A percentile compares a stretch with the other conserved stretches of the same genome.
These are phyloP conservation scores for Perkinsus chesapeaki DNA, from an alignment of 169 alveolate species.

Conservation along the genomic window DNA sequence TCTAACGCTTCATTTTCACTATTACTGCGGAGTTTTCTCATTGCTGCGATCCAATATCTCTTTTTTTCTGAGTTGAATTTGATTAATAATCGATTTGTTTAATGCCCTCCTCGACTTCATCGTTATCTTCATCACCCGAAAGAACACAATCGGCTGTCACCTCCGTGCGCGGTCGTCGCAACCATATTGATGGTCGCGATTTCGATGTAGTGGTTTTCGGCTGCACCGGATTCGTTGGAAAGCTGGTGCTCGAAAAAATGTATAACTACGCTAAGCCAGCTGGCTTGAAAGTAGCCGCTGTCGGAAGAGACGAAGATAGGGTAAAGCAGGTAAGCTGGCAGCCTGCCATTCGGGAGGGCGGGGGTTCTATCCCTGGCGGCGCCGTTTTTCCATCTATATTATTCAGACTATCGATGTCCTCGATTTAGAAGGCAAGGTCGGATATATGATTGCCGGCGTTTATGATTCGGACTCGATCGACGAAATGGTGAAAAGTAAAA, in stretches of 20 bases:
- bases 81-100: neutral
- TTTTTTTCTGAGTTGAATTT: no score
- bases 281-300: neutral
- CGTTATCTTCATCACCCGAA: neutral
- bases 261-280: neutral
- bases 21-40: no score
- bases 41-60: no score
- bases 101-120: no score
- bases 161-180: neutral
- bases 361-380: neutral
- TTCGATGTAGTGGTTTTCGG: neutral
- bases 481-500: neutral
- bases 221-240: neutral
- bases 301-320: neutral
- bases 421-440: neutral
- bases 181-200: neutral
- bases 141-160: neutral
- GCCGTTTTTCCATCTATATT: neutral
- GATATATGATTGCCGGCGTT: neutral
- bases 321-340: neutral
- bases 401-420: neutral
- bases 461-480: neutral
- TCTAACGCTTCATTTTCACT: no score
- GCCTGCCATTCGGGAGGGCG: neutral
- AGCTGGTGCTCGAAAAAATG: neutral